Conservation (phyloP, 2,329 filamentous ascomycete species). For the Cryphonectria nitschkei region DNA sequence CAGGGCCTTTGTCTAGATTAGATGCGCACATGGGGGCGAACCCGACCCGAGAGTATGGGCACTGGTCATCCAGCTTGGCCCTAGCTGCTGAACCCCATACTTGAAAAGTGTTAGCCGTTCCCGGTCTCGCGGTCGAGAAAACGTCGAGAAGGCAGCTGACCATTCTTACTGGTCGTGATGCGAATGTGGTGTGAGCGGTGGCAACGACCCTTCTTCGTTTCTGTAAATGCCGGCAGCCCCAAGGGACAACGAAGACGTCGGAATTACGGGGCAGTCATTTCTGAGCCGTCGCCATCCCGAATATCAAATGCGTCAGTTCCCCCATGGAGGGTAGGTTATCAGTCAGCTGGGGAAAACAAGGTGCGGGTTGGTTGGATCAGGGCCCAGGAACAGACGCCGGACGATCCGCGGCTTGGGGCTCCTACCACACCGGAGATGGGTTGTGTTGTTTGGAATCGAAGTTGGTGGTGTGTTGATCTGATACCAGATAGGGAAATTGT, state of each 20-base stretch:
- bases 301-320: not conserved
- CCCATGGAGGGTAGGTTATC: not conserved
- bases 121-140: too few species aligned
- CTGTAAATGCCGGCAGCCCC: not conserved
- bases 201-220: not conserved
- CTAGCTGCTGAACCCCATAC: not conserved
- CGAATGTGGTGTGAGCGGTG: not conserved
- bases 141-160: not conserved
- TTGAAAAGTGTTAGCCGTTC: not conserved
- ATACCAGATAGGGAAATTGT: not conserved
- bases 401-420: not conserved
- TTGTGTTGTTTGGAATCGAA: not conserved
- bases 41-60: not conserved
- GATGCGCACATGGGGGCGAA: not conserved
- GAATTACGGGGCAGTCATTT: not conserved
- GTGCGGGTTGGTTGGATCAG: not conserved
- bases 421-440: not conserved
- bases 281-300: not conserved
- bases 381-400: not conserved
- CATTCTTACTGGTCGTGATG: not conserved
- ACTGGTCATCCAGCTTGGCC: not conserved
- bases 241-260: not conserved
- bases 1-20: too few species aligned
- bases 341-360: not conserved
- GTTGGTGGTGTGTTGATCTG: not conserved